Evolutionary conservation across 2,329 filamentous ascomycete species (phyloP).

Genomic region (Talaromyces pinophilus): DNA sequence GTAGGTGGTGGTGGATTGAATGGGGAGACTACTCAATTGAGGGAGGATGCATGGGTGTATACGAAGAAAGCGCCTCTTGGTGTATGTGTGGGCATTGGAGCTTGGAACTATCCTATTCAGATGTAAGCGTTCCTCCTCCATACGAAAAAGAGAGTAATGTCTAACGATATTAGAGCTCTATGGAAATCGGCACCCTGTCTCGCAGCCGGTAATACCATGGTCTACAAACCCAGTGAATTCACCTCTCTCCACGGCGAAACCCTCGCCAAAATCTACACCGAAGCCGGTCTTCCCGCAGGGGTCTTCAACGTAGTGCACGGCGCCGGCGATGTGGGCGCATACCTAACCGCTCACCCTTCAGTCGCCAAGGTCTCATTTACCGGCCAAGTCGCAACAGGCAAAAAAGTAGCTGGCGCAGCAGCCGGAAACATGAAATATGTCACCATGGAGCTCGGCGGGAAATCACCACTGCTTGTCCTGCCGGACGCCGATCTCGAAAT

Average conservation of each 20-base stretch:
- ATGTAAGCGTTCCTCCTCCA: slow-evolving; percentile 52
- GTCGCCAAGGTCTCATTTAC: slow-evolving; percentile 90
- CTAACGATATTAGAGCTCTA: slow-evolving; percentile 55
- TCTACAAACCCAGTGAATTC: slow-evolving; percentile 87
- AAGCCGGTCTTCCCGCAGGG: slow-evolving; percentile 76
- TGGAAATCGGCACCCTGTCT: slow-evolving; percentile 88
- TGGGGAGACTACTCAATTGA: slow-evolving; percentile 73
- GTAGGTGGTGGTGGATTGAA: slow-evolving; percentile 76
- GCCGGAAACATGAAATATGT: slow-evolving; percentile 83
- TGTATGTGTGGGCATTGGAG: slow-evolving; percentile 82
- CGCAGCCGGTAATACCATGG: slow-evolving; percentile 84
- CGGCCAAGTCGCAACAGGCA: slow-evolving; percentile 79
- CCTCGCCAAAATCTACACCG: slow-evolving; percentile 72
- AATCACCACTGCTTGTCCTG: slow-evolving; percentile 77
- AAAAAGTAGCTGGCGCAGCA: slow-evolving; percentile 75
- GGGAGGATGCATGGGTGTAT: slow-evolving; percentile 77
- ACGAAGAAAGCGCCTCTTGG: slow-evolving; percentile 79
- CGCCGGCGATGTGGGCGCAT: slow-evolving; percentile 73
- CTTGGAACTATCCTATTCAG: slow-evolving; percentile 91
- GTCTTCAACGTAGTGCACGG: slow-evolving; percentile 89
- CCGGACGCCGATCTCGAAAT: slow-evolving; percentile 75
- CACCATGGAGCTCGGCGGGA: slow-evolving; percentile 89
- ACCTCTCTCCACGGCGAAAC: slow-evolving; percentile 79
- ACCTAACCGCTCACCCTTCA: slow-evolving; percentile 68
- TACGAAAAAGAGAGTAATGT: background rate